Evolutionary conservation across 2,329 filamentous ascomycete genomes (phyloP).

Genomic region (Diaporthe australafricana): DNA sequence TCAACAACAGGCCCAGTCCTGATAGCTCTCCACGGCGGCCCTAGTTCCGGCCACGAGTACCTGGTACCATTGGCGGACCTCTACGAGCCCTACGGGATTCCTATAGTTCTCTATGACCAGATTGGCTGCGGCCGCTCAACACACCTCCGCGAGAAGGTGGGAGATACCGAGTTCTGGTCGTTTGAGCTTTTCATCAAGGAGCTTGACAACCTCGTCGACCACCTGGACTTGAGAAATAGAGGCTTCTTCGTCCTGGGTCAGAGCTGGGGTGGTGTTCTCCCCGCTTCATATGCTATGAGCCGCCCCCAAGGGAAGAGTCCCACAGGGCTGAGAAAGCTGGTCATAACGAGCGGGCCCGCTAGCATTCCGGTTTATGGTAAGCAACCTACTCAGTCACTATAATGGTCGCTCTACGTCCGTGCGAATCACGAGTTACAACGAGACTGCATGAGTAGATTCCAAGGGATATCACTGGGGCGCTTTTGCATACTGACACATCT

Average conservation of each 20-base stretch:
- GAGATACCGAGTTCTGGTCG: slow-evolving; percentile 39
- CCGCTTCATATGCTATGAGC: slow-evolving; percentile 31
- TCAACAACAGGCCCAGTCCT: slow-evolving; percentile 19
- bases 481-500: not conserved
- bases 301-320: slow-evolving; percentile 36
- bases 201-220: slow-evolving; percentile 42
- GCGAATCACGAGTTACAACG: not conserved
- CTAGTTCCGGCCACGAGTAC: slow-evolving; percentile 58
- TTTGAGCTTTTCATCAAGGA: slow-evolving; percentile 42
- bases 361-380: slow-evolving; percentile 41
- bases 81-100: slow-evolving; percentile 39
- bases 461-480: no score
- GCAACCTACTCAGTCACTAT: not conserved
- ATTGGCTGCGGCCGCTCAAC: slow-evolving; percentile 61
- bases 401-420: not conserved
- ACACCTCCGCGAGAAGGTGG: slow-evolving; percentile 54
- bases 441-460: no score
- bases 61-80: slow-evolving; percentile 41
- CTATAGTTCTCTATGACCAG: slow-evolving; percentile 65
- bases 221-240: slow-evolving; percentile 34
- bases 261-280: slow-evolving; percentile 33
- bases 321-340: slow-evolving; percentile 39
- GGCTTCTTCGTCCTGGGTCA: slow-evolving; percentile 39
- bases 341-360: slow-evolving; percentile 41
- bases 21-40: slow-evolving; percentile 52